phyloP scores from a whole-genome alignment of 2,329 filamentous ascomycete genomes.

The Penicillium sp. region DNA sequence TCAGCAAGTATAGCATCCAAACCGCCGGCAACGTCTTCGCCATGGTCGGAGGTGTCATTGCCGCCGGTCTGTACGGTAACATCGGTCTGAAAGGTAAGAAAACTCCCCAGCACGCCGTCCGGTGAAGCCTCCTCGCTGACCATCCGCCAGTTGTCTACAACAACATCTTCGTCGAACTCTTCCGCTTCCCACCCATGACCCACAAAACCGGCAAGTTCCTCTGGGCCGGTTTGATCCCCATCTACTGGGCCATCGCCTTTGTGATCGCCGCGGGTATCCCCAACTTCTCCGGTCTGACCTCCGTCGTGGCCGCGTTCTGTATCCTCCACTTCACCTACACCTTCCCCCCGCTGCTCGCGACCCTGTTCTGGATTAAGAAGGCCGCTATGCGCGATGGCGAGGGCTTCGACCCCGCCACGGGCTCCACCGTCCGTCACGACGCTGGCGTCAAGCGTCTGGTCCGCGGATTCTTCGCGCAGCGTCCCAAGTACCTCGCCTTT shows the following conservation, averaged over 20 bases:
- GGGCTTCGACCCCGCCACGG: constrained; percentile 45
- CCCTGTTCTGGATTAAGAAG: constrained; percentile 48
- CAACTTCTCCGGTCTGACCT: constrained; percentile 49
- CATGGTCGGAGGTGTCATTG: constrained; percentile 47
- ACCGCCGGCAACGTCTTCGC: constrained; percentile 48
- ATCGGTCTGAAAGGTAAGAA: constrained; percentile 48
- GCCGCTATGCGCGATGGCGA: constrained; percentile 47
- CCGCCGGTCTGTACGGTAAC: constrained; percentile 50
- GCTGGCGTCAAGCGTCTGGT: constrained; percentile 40
- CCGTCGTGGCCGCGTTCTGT: constrained; percentile 53
- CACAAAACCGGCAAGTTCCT: constrained; percentile 50
- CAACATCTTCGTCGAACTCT: constrained; percentile 52
- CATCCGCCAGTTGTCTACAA: too few relatives aligned
- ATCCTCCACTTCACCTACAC: constrained; percentile 61
- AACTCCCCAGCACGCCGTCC: too few relatives aligned
- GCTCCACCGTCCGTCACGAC: constrained; percentile 37
- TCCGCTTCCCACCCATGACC: constrained; percentile 51
- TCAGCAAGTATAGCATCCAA: constrained; percentile 49
- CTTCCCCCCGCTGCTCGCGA: constrained; percentile 52
- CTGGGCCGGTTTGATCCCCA: constrained; percentile 52
- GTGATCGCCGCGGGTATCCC: constrained; percentile 56
- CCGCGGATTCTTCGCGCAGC: constrained; percentile 35
- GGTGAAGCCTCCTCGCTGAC: too few relatives aligned
- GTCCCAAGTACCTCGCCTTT: constrained; percentile 13
- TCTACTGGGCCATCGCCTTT: constrained; percentile 60